Conservation (phyloP, 495 filamentous ascomycete genomes). For the Clohesyomyces aquaticus region DNA sequence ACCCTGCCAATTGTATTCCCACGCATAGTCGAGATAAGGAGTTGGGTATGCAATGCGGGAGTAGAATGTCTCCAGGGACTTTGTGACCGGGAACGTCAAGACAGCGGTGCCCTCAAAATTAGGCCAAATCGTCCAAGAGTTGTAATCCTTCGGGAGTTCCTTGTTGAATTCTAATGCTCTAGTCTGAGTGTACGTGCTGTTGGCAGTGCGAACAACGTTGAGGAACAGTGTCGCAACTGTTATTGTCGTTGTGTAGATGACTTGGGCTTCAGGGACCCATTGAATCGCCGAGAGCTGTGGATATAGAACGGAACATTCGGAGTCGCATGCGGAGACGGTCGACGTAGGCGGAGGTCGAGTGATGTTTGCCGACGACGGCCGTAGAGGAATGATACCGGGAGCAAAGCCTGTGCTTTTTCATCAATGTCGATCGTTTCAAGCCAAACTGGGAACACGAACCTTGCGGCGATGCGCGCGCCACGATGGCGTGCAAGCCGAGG, state of each 20-base stretch:
- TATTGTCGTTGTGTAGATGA: conserved; percentile 28
- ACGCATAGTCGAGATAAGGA: conserved; percentile 22
- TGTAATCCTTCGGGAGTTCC: conserved; percentile 8
- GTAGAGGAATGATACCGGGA: conserved; percentile 9
- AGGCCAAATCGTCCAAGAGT: background rate
- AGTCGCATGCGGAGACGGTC: conserved; percentile 11
- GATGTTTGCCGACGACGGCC: conserved; percentile 6
- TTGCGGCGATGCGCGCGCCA: conserved; percentile 20
- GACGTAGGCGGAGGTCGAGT: conserved; percentile 17
- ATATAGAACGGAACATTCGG: conserved; percentile 26
- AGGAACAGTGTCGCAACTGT: conserved; percentile 17
- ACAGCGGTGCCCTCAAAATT: conserved; percentile 10
- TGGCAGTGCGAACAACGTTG: background rate
- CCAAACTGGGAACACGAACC: conserved; percentile 1
- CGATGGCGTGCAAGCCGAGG: conserved; percentile 7
- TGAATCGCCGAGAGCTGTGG: conserved; percentile 17
- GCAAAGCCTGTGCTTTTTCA: background rate
- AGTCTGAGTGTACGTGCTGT: conserved; percentile 3
- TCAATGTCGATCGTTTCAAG: background rate
- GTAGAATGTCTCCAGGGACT: conserved; percentile 6
- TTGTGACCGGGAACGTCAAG: conserved; percentile 6
- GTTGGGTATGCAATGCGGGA: conserved; percentile 26
- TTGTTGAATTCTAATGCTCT: background rate
- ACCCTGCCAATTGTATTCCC: conserved; percentile 29
- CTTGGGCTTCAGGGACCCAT: conserved; percentile 25